Base-by-base conservation (phyloP, 1,139 yeast species). In the Geotrichum aggregatum region DNA sequence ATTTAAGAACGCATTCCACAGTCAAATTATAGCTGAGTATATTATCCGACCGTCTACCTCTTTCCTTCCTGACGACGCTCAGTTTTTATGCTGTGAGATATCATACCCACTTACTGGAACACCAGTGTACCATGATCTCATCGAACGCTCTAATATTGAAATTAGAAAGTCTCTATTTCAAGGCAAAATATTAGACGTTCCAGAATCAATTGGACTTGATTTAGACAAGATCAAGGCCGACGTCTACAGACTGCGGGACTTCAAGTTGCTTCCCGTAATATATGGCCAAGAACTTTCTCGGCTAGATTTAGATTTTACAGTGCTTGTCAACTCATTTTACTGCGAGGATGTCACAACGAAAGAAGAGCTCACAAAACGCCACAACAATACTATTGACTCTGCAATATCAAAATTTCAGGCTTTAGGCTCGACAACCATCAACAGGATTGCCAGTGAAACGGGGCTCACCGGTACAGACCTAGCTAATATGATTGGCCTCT, bases 401-500 rank as follows among this genome's bases (percentile, higher is more conserved):
- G 77, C 78, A 0, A 71, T 74, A 2, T 67, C 67, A 3, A 68
- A 76, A 3, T 72, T 78, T 36, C 72, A 70, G 49, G 57, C 66
- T 4, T 59, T 72, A n/a, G 71, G 66, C 38, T 61, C 63, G 5
- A 60, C 63, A 2, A 55, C 56, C 7, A 58, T 71, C 8, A 61
- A 67, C 10, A 59, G 66, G 2, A 53, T 68, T 36, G 66, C 71
- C 1, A 53, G 60, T 5, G 68, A 70, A 13, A 55, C 60, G 13
- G 63, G 63, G 47, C 79, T 83, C 0, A 71, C 71, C 0, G 64
- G 82, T 3, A 83, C 84, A 3, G 71, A 68, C 33, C 58, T 69
- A 79, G 59, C 79, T 74, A 61, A 74, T 72, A 55, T 72, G 81
- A 52, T 87, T 1, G 84, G 82, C 60, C 82, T 80, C 53, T 86